Percentiles rank a stretch among this genome's conserved stretches.
Conservation (phyloP, 2,329 filamentous ascomycete genomes). For the Pyrenophora tritici-repentis region DNA sequence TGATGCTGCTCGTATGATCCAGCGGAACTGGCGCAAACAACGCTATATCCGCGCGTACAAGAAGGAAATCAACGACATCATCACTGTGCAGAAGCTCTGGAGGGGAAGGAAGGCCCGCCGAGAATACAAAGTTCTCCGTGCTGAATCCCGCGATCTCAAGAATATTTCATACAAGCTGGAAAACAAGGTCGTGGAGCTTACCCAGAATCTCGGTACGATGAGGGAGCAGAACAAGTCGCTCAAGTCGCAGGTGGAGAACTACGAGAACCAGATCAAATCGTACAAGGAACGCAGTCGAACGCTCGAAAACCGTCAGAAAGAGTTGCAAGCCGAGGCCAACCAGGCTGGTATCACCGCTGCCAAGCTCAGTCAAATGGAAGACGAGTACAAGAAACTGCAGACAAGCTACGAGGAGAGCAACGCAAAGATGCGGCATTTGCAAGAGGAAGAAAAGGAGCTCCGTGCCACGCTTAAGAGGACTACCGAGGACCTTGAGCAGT, state of each 20-base stretch:
- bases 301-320: slow-evolving; percentile 86
- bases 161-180: slow-evolving; percentile 99
- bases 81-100: slow-evolving; percentile 91
- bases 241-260: slow-evolving; percentile 87
- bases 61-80: slow-evolving; percentile 84
- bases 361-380: slow-evolving; percentile 86
- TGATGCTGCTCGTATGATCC: slow-evolving; percentile 88
- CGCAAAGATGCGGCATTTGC: slow-evolving; percentile 87
- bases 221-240: slow-evolving; percentile 94
- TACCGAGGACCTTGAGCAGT: slow-evolving; percentile 78
- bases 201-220: slow-evolving; percentile 87
- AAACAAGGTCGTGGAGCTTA: slow-evolving; percentile 99
- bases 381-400: slow-evolving; percentile 92
- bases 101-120: slow-evolving; percentile 80
- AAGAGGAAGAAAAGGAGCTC: slow-evolving; percentile 88
- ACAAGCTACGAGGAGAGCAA: slow-evolving; percentile 87
- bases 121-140: slow-evolving; percentile 87
- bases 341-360: slow-evolving; percentile 95
- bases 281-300: slow-evolving; percentile 93
- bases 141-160: slow-evolving; percentile 97
- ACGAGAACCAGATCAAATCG: slow-evolving; percentile 93
- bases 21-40: slow-evolving; percentile 85
- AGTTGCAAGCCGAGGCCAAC: slow-evolving; percentile 94
- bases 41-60: slow-evolving; percentile 80
- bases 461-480: slow-evolving; percentile 80